Evolutionary conservation across 78 protist species (phyloP).

Genomic region (Dictyostelium intermedium): DNA sequence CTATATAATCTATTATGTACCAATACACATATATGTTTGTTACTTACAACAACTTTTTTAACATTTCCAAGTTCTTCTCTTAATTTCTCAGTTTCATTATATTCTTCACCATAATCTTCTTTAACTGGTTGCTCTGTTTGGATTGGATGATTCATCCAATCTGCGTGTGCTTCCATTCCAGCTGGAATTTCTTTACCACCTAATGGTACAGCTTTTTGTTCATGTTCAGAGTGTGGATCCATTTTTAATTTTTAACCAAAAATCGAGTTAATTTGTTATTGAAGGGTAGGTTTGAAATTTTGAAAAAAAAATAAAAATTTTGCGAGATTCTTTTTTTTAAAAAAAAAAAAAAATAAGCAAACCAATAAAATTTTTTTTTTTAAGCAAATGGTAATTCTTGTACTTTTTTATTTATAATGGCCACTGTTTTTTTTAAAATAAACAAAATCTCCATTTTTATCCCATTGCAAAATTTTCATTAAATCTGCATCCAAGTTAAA

Average conservation of each 20-base stretch:
- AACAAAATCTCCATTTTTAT: no score
- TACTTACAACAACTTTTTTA: conserved; percentile 63
- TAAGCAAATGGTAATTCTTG: no score
- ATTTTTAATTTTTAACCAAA: background rate
- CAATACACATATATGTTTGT: background rate
- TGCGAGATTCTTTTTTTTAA: no score
- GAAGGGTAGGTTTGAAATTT: no score
- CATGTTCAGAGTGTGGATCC: background rate
- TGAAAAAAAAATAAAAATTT: no score
- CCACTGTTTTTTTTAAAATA: no score
- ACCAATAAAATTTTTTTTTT: no score
- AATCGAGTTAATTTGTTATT: background rate
- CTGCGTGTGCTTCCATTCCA: conserved; percentile 40
- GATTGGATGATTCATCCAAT: conserved; percentile 19
- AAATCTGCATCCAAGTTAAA: no score
- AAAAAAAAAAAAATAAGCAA: no score
- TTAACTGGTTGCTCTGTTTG: background rate
- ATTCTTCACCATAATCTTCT: conserved; percentile 75
- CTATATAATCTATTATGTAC: no score
- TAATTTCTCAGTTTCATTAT: conserved; percentile 24
- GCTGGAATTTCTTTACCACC: conserved; percentile 26
- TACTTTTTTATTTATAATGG: no score
- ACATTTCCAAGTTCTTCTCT: conserved; percentile 66
- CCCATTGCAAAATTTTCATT: no score
- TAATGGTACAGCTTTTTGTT: background rate